A percentile compares a stretch with the other conserved stretches of the same genome.
Evolutionary conservation across 78 protist species (phyloP).

Genomic region (Neovahlkampfia damariscottae): DNA sequence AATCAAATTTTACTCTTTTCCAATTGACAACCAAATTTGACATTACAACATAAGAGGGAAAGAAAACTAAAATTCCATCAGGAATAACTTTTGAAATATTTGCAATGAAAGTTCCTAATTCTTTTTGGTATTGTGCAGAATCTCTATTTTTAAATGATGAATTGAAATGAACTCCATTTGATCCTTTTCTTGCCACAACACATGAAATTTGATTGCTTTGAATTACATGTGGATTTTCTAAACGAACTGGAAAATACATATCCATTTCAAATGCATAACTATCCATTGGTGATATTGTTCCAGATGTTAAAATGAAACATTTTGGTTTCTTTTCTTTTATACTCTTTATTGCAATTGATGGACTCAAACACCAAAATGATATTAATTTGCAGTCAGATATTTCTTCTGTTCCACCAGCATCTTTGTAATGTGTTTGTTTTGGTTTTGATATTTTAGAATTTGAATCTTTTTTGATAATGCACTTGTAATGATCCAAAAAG

Average conservation of each 20-base stretch:
- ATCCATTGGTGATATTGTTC: slow-evolving; percentile 91
- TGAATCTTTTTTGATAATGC: too few species aligned
- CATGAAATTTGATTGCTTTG: slow-evolving; percentile 32
- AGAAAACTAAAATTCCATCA: slow-evolving; percentile 90
- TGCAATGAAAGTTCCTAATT: slow-evolving; percentile 60
- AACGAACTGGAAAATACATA: slow-evolving; percentile 15
- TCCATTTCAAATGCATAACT: slow-evolving; percentile 52
- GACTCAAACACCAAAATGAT: slow-evolving; percentile 4
- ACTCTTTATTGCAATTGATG: background rate
- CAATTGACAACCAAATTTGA: slow-evolving; percentile 20
- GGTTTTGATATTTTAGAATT: too few species aligned
- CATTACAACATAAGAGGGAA: slow-evolving; percentile 75
- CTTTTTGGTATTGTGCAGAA: slow-evolving; percentile 28
- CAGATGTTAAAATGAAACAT: slow-evolving; percentile 73
- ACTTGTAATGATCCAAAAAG: too few species aligned
- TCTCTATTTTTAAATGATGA: slow-evolving; percentile 31
- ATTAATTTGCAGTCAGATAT: background rate
- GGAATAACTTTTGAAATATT: slow-evolving; percentile 65
- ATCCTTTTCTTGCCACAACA: slow-evolving; percentile 29
- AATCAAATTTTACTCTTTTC: slow-evolving; percentile 10
- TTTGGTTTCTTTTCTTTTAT: background rate
- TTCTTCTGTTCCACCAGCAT: too few species aligned
- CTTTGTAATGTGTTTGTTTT: too few species aligned
- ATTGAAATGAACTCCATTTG: slow-evolving; percentile 20
- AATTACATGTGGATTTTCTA: slow-evolving; percentile 73